Evolutionary conservation across 371 early-diverging fungal species (phyloP).

Genomic region (Zychaea mexicana): DNA sequence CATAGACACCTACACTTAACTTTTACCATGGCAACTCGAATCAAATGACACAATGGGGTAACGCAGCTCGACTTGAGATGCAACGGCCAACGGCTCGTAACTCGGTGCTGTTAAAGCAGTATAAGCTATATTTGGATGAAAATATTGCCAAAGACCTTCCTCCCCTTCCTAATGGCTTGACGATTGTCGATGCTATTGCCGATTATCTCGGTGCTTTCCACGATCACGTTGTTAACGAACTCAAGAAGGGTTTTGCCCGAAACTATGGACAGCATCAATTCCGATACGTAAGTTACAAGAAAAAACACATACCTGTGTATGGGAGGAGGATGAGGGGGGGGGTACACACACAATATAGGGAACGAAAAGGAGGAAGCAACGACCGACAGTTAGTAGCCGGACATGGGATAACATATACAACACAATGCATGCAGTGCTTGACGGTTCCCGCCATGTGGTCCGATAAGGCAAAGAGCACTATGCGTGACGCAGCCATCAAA

Average conservation of each 20-base stretch:
- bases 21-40: conserved; percentile 48
- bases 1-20: conserved; percentile 50
- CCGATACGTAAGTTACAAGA: conserved; percentile 33
- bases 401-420: too few relatives aligned
- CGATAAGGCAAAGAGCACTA: conserved; percentile 52
- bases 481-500: conserved; percentile 54
- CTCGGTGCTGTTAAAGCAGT: conserved; percentile 53
- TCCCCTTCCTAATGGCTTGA: conserved; percentile 52
- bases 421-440: conserved; percentile 48
- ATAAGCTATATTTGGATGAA: conserved; percentile 57
- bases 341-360: background rate
- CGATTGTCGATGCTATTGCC: conserved; percentile 54
- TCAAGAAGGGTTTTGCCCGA: conserved; percentile 50
- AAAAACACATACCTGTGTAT: too few relatives aligned
- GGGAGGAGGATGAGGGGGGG: background rate
- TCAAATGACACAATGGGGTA: conserved; percentile 61
- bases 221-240: conserved; percentile 50
- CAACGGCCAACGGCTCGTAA: conserved; percentile 50
- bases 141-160: conserved; percentile 55
- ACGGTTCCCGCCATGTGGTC: conserved; percentile 60
- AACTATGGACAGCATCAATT: conserved; percentile 42
- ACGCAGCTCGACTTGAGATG: conserved; percentile 57
- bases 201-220: conserved; percentile 58
- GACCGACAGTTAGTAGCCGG: too few relatives aligned
- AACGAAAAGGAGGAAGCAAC: too few relatives aligned